Base-by-base conservation (phyloP, 2,329 filamentous ascomycete species). In the Pyrenochaeta sp. region DNA sequence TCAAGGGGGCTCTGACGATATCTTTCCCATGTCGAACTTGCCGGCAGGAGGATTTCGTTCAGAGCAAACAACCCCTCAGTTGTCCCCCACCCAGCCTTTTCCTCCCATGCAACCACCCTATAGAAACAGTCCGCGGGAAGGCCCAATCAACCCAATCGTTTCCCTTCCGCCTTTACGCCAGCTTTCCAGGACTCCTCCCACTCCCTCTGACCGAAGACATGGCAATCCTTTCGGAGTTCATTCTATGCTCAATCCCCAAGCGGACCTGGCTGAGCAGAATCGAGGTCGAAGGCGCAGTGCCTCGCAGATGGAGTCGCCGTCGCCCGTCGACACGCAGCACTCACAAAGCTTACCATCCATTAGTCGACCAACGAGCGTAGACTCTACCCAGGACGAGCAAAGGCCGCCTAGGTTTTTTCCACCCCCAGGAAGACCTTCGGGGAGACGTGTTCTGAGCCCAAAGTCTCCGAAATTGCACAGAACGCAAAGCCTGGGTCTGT, bases 371-470 rank as follows among this genome's bases (percentile, higher is more conserved):
- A 62, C 67, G 2, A 75, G 73, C 42, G 70, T 73, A 1, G 72
- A 73, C 41, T 74, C 71, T 2, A 66, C 59, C 0, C 64, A 66
- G 20, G 68, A 65, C 7, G 71, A 72, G 1, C 56, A 57, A 11
- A 52, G 58, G 10, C 51, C 60, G n/a, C 58, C 49, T 14, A 66
- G 66, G 49, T 64, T 49, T 15, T 74, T 66, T 50, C 69, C 61
- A 35, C 66, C 63, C 4, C 67, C 67, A 27, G 61, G 63, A 33
- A 63, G 61, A 23, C 66, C 65, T 32, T 56, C 65, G 39, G 42
- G 75, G 49, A 77, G 85, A 58, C 81, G 81, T 30, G 81, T 85
- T n/a, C 67, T 87, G 55, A 86, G 83, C 10, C 84, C 86, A 0
- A 79, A 81, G 58, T 87, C 86, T 9, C 85, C 85, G 9, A 74